Evolutionary conservation across 768 basidiomycete species (phyloP), one percentile per base, ranked within the genome.

Genomic region (Suillus weaverae): DNA sequence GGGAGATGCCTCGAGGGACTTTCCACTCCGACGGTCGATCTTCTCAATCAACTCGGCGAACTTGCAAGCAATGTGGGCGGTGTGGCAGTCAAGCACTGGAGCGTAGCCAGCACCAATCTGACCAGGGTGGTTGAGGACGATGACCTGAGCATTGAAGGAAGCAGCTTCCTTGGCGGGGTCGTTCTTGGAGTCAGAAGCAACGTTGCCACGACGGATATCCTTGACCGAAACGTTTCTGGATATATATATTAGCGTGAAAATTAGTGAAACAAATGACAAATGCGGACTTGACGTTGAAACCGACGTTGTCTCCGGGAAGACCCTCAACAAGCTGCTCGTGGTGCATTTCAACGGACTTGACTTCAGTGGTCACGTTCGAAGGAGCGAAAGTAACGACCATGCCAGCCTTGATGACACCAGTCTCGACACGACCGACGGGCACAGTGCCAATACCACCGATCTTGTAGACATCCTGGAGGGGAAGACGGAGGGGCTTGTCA

Each of bases 381-480:
- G 97, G 97, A 70, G 97, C 97, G 78, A 99, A 99, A 78, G 83
- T 89, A 80, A 97, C 97, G 73, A 99, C 85, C 97, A 99, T 99
- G 80, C 97, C 97, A 74, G 96, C 94, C 87, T 97, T 97, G 89
- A 99, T 98, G 81, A 94, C 77, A 90, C 97, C 97, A 77, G 97
- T 99, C 87, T 99, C 97, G 73, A 99, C 97, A 93, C 97, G 97
- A 80, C 97, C 97, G 83, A 99, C 97, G 79, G 97, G 97, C 76
- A 99, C 97, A 74, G 97, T 99, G 72, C 97, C 97, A 72, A 99
- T 99, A 94, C 97, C 97, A 84, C 97, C 97, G 75, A 99, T 99
- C 88, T 99, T 99, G 94, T 99, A 99, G 77, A 99, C 97, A 88
- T 99, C 97, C 89, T 99, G 97, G 80, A 97, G 95, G 74, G 97